phyloP scores from a whole-genome alignment of 2,329 filamentous ascomycete genomes.

The Sphaerostilbella broomeana region DNA sequence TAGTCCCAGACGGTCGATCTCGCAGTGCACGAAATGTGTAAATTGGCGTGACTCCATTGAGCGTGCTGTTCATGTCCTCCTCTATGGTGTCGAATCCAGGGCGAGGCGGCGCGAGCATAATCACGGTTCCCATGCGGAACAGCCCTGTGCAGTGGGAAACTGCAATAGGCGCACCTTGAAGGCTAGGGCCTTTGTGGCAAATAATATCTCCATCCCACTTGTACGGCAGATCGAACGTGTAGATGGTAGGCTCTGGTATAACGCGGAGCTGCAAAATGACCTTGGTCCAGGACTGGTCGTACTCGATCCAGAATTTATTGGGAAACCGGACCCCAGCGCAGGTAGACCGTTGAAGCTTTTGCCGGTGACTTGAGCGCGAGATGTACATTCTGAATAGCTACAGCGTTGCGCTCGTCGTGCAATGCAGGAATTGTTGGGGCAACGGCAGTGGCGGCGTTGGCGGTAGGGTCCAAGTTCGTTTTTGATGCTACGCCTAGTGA shows the following conservation, averaged over 20 bases:
- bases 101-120: conserved; percentile 13
- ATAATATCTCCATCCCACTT: conserved; percentile 11
- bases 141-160: conserved; percentile 6
- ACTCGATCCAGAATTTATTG: conserved; percentile 2
- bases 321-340: conserved; percentile 1
- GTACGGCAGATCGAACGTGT: conserved; percentile 6
- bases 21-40: conserved; percentile 33
- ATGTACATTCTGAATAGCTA: no score
- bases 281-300: conserved; percentile 10
- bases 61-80: conserved; percentile 10
- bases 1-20: conserved; percentile 10
- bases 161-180: conserved; percentile 7
- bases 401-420: no score
- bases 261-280: conserved; percentile 1
- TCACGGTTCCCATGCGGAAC: not conserved
- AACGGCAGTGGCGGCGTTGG: conserved; percentile 1
- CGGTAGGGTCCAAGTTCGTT: not conserved
- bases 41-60: conserved; percentile 8
- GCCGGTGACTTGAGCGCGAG: conserved; percentile 1
- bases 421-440: conserved; percentile 8
- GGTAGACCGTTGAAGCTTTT: conserved; percentile 4
- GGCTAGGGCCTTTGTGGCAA: conserved; percentile 11
- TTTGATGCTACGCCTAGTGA: no score
- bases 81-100: conserved; percentile 9
- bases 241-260: conserved; percentile 1